Evolutionary conservation across 108 stramenopile species (phyloP).

Genomic region (Schizochytrium sp.): DNA sequence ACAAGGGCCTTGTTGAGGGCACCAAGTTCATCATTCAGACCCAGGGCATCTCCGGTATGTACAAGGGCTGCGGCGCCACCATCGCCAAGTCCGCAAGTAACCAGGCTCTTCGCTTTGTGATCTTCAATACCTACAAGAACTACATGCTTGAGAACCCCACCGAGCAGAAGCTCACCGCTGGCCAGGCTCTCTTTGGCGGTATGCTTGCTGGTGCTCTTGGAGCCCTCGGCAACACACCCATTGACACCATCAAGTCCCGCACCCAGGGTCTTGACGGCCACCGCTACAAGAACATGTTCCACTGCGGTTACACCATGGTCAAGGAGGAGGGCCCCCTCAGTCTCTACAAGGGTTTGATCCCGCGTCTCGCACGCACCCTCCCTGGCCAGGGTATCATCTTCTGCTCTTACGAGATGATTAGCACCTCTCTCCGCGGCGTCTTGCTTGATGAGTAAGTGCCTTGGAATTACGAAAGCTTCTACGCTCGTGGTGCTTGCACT

Average conservation of each 20-base stretch:
- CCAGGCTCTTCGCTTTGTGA: constrained; percentile 97
- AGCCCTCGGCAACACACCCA: constrained; percentile 93
- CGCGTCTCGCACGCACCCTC: constrained; percentile 72
- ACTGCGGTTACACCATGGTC: constrained; percentile 91
- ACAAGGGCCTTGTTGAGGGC: constrained; percentile 82
- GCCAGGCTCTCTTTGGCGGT: constrained; percentile 88
- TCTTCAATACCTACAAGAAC: constrained; percentile 95
- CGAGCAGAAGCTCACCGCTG: constrained; percentile 60
- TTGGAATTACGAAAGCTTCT: too few species aligned
- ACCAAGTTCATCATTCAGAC: constrained; percentile 84
- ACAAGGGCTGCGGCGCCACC: constrained; percentile 92
- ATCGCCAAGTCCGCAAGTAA: constrained; percentile 96
- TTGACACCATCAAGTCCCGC: constrained; percentile 97
- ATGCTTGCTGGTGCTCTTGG: constrained; percentile 96
- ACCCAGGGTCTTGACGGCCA: constrained; percentile 93
- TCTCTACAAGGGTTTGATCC: constrained; percentile 91
- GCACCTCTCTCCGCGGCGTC: constrained; percentile 31
- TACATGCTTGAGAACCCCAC: constrained; percentile 75
- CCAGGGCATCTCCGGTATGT: constrained; percentile 89
- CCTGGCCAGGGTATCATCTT: constrained; percentile 67
- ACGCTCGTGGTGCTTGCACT: too few species aligned
- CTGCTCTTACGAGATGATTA: constrained; percentile 50
- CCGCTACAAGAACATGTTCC: constrained; percentile 84
- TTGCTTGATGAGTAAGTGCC: not conserved
- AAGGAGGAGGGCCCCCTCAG: constrained; percentile 86